phyloP scores from a whole-genome alignment of 148 eudicot genomes.

The Vaccinium myrtillus region DNA sequence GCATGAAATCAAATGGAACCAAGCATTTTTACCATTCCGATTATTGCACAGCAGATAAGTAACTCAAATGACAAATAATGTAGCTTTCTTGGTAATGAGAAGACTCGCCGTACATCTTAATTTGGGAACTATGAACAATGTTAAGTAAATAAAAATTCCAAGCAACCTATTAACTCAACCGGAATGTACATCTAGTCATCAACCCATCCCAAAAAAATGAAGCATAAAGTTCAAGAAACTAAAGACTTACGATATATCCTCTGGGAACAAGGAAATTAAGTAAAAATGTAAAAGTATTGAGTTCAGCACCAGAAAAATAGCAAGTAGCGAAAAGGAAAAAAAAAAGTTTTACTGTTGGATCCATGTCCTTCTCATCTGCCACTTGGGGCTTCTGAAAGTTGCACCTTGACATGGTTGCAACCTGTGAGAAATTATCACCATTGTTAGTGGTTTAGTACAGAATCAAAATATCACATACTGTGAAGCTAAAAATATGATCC shows the following conservation, averaged over 20 bases:
- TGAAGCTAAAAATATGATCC: background rate
- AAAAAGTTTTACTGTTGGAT: slow-evolving; percentile 61
- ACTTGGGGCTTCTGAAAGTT: slow-evolving; percentile 51
- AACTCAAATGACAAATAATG: too few relatives aligned
- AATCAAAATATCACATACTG: background rate
- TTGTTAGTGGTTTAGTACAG: background rate
- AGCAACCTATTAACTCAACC: too few relatives aligned
- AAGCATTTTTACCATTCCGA: too few relatives aligned
- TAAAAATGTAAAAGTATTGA: background rate
- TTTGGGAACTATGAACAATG: too few relatives aligned
- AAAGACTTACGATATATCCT: too few relatives aligned
- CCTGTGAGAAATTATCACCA: slow-evolving; percentile 25
- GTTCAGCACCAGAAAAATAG: background rate
- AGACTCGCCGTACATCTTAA: too few relatives aligned
- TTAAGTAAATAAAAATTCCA: too few relatives aligned
- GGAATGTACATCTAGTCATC: too few relatives aligned
- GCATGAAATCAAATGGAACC: too few relatives aligned
- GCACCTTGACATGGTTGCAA: slow-evolving; percentile 40
- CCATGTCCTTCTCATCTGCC: slow-evolving; percentile 90
- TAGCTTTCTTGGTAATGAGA: too few relatives aligned
- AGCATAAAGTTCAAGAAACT: slow-evolving; percentile 1
- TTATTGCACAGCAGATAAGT: too few relatives aligned
- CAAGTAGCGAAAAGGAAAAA: background rate
- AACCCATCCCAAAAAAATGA: background rate
- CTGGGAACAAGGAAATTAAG: background rate